These are phyloP conservation scores for Isabelozyma heimii DNA, from an alignment of 805 yeast species.

Conservation along the genomic window DNA sequence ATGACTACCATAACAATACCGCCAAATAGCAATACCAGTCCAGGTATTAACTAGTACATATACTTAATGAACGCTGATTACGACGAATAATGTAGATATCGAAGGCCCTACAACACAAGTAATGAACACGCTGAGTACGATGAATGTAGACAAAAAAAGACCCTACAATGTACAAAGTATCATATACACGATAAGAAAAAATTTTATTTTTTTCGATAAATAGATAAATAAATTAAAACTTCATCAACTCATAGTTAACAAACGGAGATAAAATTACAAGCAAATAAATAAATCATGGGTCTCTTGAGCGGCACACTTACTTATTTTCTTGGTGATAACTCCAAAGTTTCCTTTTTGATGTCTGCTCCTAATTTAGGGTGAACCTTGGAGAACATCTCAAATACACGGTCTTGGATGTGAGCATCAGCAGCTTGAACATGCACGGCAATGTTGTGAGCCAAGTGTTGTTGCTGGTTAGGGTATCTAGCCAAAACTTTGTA, in stretches of 20 bases:
- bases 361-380: constrained; percentile 63
- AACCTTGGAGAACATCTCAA: constrained; percentile 74
- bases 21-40: too few relatives aligned
- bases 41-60: too few relatives aligned
- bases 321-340: constrained; percentile 48
- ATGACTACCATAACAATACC: too few relatives aligned
- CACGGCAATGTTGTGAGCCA: constrained; percentile 79
- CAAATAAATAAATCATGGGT: constrained; percentile 4
- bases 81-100: neutral
- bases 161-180: too few relatives aligned
- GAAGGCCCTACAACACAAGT: too few relatives aligned
- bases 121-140: too few relatives aligned
- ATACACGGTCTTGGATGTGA: constrained; percentile 73
- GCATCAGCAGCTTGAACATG: constrained; percentile 72
- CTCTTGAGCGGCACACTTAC: neutral
- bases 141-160: too few relatives aligned
- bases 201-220: neutral
- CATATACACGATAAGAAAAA: too few relatives aligned
- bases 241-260: neutral
- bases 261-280: neutral
- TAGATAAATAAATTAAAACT: neutral
- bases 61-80: neutral
- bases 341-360: constrained; percentile 62
- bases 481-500: constrained; percentile 77
- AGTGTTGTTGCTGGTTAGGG: constrained; percentile 78